Conservation (phyloP, 2,329 filamentous ascomycete genomes). For the Ceratocystis huliohia region DNA sequence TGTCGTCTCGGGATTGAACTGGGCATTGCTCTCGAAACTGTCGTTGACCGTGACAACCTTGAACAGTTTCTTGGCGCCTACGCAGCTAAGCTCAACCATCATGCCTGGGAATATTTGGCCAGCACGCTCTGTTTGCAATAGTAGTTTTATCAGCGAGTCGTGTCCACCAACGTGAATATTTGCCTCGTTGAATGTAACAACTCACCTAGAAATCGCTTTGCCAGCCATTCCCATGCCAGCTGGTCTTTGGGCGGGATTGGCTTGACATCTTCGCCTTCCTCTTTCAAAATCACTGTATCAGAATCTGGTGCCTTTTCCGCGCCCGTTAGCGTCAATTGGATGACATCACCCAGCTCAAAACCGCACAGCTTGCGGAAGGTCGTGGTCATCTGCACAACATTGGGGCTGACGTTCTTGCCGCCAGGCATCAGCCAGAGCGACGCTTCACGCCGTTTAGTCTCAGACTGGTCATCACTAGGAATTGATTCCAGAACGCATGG, state of each 20-base stretch:
- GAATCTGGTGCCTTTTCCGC: slow-evolving; percentile 38
- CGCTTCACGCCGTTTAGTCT: slow-evolving; percentile 32
- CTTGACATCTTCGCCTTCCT: slow-evolving; percentile 33
- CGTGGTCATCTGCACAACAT: slow-evolving; percentile 60
- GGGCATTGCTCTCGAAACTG: slow-evolving; percentile 20
- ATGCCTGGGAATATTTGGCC: slow-evolving; percentile 60
- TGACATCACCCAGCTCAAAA: slow-evolving; percentile 57
- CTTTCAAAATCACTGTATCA: slow-evolving; percentile 46
- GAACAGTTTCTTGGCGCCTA: slow-evolving; percentile 28
- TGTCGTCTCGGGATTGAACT: slow-evolving; percentile 32
- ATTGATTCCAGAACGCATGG: slow-evolving; percentile 33
- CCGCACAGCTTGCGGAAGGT: slow-evolving; percentile 59
- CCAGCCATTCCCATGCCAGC: slow-evolving; percentile 29
- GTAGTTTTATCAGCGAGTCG: not conserved
- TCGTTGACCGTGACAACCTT: slow-evolving; percentile 16
- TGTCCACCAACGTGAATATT: not conserved
- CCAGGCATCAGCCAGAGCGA: slow-evolving; percentile 40
- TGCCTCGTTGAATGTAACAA: not conserved
- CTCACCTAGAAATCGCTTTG: slow-evolving; percentile 29
- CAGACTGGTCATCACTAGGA: slow-evolving; percentile 22
- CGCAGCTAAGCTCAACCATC: slow-evolving; percentile 45
- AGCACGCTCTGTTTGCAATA: slow-evolving; percentile 37
- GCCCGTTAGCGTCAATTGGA: slow-evolving; percentile 46
- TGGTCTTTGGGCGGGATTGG: slow-evolving; percentile 24
- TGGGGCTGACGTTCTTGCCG: slow-evolving; percentile 48